phyloP scores from a whole-genome alignment of 2,329 filamentous ascomycete genomes.

The Fusarium robinianum region DNA sequence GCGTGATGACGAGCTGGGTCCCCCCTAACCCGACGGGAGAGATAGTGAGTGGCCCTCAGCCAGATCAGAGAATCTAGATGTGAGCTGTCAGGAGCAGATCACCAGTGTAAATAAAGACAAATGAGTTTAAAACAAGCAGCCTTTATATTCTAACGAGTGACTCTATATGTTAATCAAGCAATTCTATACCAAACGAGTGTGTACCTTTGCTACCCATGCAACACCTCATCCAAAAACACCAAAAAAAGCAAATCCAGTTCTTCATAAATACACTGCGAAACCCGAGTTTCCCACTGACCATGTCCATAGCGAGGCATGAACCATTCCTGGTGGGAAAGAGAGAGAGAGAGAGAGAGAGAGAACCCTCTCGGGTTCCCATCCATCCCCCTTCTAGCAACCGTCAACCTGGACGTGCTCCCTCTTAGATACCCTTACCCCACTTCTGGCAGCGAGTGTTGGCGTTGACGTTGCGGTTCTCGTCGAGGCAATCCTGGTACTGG shows the following conservation, averaged over 20 bases:
- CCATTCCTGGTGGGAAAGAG: no score
- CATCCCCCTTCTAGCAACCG: neutral
- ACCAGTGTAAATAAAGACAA: neutral
- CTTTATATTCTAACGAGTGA: slow-evolving; percentile 24
- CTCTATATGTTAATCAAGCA: slow-evolving; percentile 20
- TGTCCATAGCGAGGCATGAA: no score
- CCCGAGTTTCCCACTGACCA: neutral
- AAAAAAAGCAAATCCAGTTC: slow-evolving; percentile 5
- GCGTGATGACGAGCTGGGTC: no score
- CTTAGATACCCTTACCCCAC: slow-evolving; percentile 39
- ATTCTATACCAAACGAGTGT: slow-evolving; percentile 23
- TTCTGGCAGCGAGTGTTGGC: slow-evolving; percentile 46
- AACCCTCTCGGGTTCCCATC: no score
- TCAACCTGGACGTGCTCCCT: neutral
- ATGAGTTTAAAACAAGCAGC: slow-evolving; percentile 13
- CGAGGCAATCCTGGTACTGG: slow-evolving; percentile 56
- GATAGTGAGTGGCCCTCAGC: neutral
- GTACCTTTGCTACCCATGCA: slow-evolving; percentile 5
- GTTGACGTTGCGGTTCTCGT: slow-evolving; percentile 46
- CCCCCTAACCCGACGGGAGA: no score
- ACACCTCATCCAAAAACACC: slow-evolving; percentile 5
- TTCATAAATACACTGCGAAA: slow-evolving; percentile 16
- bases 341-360: no score
- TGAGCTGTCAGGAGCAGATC: no score
- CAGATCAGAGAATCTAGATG: no score